phyloP scores from a whole-genome alignment of 768 basidiomycete species.

The Lactarius evosmus region DNA sequence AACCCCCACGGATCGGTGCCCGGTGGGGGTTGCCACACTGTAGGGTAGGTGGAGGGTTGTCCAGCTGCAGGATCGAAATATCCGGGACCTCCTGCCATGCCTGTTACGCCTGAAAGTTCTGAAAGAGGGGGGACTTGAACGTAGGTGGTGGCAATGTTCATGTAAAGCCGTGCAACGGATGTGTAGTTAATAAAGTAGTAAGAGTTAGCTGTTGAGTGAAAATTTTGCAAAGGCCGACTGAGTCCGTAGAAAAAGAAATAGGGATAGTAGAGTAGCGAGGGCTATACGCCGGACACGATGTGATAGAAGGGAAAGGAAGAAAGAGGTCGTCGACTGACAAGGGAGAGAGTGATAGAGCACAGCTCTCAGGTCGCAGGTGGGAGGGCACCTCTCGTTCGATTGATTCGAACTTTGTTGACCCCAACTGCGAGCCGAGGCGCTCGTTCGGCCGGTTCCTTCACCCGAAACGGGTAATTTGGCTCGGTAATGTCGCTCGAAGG shows the following conservation, averaged over 20 bases:
- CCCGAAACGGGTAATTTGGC: constrained; percentile 1
- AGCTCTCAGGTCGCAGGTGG: constrained; percentile 17
- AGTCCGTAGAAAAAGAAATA: constrained; percentile 8
- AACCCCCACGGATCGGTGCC: constrained; percentile 19
- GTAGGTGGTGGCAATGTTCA: constrained; percentile 17
- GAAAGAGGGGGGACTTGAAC: constrained; percentile 9
- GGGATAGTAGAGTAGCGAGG: background rate
- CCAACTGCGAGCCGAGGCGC: background rate
- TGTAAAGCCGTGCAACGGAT: constrained; percentile 6
- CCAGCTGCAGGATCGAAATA: constrained; percentile 14
- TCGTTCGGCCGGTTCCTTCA: background rate
- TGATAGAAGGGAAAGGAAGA: constrained; percentile 10
- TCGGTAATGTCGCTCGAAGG: constrained; percentile 10
- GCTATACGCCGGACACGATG: constrained; percentile 9
- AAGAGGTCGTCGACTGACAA: background rate
- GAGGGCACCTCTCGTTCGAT: background rate
- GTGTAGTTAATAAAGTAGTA: background rate
- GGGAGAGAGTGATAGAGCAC: constrained; percentile 10
- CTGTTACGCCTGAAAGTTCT: constrained; percentile 11
- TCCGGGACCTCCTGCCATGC: constrained; percentile 17
- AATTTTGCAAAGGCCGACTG: constrained; percentile 6
- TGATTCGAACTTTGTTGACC: background rate
- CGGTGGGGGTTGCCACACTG: constrained; percentile 8
- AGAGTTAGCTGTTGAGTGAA: constrained; percentile 2
- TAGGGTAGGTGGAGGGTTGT: background rate